Base-by-base conservation (phyloP, 345 rosid species). In the Turritis glabra region DNA sequence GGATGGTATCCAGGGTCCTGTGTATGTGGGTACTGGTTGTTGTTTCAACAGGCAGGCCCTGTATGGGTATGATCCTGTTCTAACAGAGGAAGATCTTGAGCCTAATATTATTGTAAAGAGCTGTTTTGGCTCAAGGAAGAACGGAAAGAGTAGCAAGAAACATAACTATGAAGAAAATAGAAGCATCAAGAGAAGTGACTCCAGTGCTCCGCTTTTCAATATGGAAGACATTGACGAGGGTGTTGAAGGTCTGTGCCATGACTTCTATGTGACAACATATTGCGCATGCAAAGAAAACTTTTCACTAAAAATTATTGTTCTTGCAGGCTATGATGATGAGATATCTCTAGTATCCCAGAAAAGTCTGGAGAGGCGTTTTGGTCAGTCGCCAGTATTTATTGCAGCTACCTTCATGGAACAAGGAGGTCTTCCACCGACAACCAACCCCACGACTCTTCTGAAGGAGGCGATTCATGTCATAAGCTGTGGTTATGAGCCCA, bases 1-100 rank as follows among this genome's bases (percentile, higher is more conserved):
- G 18, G 99, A 95, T 50, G 99, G 97, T 58, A 82, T 95, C 76
- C 99, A 95, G 64, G 99, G 99, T 69, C 99, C 97, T n/a, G 97
- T 92, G 5, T 95, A 95, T 78, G 99, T 95, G 66, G 99, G 99
- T 65, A 95, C 97, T 73, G 99, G 99, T 77, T 88, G 96, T 73
- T 95, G 99, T 85, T 95, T 95, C 86, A 92, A 95, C 76, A 88
- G 99, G 77, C 97, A 92, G 76, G 97, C 99, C 14, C 71, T 95
- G 8, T 95, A 95, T 76, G 99, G 99, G 27, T 95, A 95, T 78
- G 99, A 95, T 79, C 97, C 97, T 27, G 90, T 95, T 68, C 82
- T 95, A 78, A 84, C 97, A 1, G 97, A 90, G 78, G 97, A 84
- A 73, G 97, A 95, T 81, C 81, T 95, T 76, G 97, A 90, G 44